Percentiles rank a stretch among this genome's conserved stretches.
phyloP scores from a whole-genome alignment of 306 rosid genomes.

The Medicago ruthenica region DNA sequence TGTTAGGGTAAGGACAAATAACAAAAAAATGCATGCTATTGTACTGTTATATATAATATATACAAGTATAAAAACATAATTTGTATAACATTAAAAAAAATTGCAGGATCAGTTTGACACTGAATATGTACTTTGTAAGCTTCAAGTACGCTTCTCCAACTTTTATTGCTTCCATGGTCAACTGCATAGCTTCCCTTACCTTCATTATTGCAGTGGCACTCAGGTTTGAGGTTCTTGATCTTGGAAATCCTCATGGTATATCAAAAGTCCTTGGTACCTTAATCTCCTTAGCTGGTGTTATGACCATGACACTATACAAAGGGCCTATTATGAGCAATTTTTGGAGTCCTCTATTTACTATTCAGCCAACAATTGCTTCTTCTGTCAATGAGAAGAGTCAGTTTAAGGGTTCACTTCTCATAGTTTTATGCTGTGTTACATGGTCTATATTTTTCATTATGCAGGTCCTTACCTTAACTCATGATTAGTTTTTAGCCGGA shows the following conservation, averaged over 20 bases:
- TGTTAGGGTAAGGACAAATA: constrained; percentile 66
- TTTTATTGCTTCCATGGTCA: constrained; percentile 68
- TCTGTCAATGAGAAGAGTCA: constrained; percentile 54
- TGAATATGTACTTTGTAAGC: constrained; percentile 82
- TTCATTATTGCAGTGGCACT: constrained; percentile 71
- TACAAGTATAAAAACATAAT: constrained; percentile 11
- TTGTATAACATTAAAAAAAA: neutral
- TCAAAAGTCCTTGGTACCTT: constrained; percentile 77
- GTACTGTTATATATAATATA: neutral
- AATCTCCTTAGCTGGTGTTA: constrained; percentile 77
- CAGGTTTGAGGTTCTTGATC: constrained; percentile 64
- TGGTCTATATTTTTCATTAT: constrained; percentile 84
- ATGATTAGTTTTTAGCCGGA: too few relatives aligned
- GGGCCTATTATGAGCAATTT: constrained; percentile 63
- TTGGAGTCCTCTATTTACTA: constrained; percentile 61
- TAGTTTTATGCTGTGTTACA: constrained; percentile 66
- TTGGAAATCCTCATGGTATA: constrained; percentile 56
- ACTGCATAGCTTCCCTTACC: constrained; percentile 78
- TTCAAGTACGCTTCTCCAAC: constrained; percentile 79
- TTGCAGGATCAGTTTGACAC: constrained; percentile 65
- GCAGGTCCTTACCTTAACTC: constrained; percentile 65
- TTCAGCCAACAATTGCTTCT: constrained; percentile 46
- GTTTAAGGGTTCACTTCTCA: constrained; percentile 85
- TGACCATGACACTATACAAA: constrained; percentile 80
- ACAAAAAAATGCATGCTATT: neutral